Evolutionary conservation across 768 basidiomycete genomes (phyloP).

Genomic region (Goffeauzyma gilvescens): DNA sequence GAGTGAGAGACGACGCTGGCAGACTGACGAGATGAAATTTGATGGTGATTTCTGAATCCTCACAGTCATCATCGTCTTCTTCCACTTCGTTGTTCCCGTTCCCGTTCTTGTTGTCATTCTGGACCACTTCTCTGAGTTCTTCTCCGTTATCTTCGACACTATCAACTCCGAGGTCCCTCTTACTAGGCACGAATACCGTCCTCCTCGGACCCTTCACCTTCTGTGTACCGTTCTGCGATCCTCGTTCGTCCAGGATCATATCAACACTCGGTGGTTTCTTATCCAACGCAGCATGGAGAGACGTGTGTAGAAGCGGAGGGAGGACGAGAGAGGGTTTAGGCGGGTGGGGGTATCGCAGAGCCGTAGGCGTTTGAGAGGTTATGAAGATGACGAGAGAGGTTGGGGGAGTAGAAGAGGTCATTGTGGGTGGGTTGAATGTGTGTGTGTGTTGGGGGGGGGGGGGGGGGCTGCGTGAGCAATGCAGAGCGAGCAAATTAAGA

Average conservation of each 20-base stretch:
- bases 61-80: neutral
- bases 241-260: conserved; percentile 1
- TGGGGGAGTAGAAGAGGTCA: neutral
- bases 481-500: no score
- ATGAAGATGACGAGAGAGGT: conserved; percentile 20
- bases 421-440: no score
- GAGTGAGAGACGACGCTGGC: neutral
- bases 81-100: neutral
- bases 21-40: conserved; percentile 6
- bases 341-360: conserved; percentile 21
- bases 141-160: conserved; percentile 8
- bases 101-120: neutral
- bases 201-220: no score
- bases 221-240: no score
- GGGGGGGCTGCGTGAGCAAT: no score
- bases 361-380: conserved; percentile 22
- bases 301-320: conserved; percentile 24
- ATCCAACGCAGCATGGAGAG: conserved; percentile 25
- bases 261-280: conserved; percentile 11
- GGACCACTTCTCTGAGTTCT: conserved; percentile 4
- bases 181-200: no score
- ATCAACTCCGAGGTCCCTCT: no score
- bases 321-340: conserved; percentile 17
- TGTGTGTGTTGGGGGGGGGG: no score
- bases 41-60: conserved; percentile 9